Conservation (phyloP, 768 basidiomycete genomes). For the Lactifluus subvellereus region DNA sequence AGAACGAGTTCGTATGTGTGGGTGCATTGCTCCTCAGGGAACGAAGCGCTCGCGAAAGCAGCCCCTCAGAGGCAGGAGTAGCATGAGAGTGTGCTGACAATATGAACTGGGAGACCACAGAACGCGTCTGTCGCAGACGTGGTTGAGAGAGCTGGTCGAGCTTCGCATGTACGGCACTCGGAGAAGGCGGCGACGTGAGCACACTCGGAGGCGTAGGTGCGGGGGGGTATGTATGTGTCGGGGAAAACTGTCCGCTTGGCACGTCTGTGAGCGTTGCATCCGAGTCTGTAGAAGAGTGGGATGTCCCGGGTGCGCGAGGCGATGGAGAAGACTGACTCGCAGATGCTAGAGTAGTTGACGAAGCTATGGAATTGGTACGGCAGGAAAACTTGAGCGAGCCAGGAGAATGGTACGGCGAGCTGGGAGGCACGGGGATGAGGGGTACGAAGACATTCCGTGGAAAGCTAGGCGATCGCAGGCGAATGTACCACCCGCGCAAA, state of each 20-base stretch:
- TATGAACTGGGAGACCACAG: constrained; percentile 30
- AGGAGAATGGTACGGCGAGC: constrained; percentile 30
- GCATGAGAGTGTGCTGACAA: constrained; percentile 31
- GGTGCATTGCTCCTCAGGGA: constrained; percentile 23
- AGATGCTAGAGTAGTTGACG: not conserved
- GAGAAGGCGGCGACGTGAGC: constrained; percentile 29
- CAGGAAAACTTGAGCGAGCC: constrained; percentile 35
- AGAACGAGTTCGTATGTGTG: constrained; percentile 20
- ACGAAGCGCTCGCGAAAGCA: constrained; percentile 30
- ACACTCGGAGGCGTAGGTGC: constrained; percentile 30
- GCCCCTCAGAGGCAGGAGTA: constrained; percentile 20
- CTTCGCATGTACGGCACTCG: constrained; percentile 29
- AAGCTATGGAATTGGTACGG: constrained; percentile 28
- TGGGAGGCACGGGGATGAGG: constrained; percentile 31
- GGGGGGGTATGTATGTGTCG: constrained; percentile 36
- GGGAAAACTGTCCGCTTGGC: constrained; percentile 18
- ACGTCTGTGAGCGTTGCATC: constrained; percentile 29
- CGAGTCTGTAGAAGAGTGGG: constrained; percentile 28
- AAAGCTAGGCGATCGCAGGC: constrained; percentile 64
- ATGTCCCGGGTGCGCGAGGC: constrained; percentile 6
- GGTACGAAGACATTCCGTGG: constrained; percentile 43
- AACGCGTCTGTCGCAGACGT: not conserved
- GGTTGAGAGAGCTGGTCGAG: constrained; percentile 28
- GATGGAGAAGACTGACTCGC: constrained; percentile 3
- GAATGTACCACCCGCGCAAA: constrained; percentile 80